Evolutionary conservation across 2,329 filamentous ascomycete species (phyloP), one percentile per base, ranked within the genome.

Genomic region (Ophiognomonia clavigignenti-juglandacearum): DNA sequence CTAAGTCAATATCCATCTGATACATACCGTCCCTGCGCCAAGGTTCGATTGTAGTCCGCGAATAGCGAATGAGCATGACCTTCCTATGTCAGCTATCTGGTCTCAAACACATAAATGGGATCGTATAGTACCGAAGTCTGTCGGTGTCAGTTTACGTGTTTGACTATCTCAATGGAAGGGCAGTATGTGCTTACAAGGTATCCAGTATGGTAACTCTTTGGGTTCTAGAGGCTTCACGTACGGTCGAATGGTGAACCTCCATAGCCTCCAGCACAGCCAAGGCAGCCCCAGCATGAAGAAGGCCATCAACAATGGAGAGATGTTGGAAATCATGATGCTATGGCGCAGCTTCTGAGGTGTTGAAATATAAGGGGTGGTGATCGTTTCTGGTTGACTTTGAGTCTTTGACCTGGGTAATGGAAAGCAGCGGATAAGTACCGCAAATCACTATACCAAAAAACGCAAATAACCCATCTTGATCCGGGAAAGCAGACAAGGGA

Each of bases 171-270:
- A 20, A 10, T 37, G 4, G 7, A 10, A 6, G 10, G 20, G 14
- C 20, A 19, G 35, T 18, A 20, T 6, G 11, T 10, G 14, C 20
- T 6, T 26, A 39, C 19, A 39, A n/a, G 37, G 19, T 24, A 39
- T 39, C 37, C 20, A 39, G 18, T 39, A 39, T 14, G 37, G 37
- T 39, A 39, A 10, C 22, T 39, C 37, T 26, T 39, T 39, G 37
- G 37, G 37, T 23, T 39, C 37, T 8, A 22, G 26, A 24, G 19
- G 37, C 4, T 39, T 39, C 37, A 39, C 11, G 37, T 39, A 39
- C 22, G 37, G 37, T 24, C 37, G 18, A 13, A 39, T 26, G 37
- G 37, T 39, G 37, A 39, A 39, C 37, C 20, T 39, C 37, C 37
- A 39, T 7, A 39, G 22, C 7, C 37, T 39, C 37, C 37, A 39